phyloP scores from a whole-genome alignment of 176 grass and related monocot species.

The Luzula sylvatica region DNA sequence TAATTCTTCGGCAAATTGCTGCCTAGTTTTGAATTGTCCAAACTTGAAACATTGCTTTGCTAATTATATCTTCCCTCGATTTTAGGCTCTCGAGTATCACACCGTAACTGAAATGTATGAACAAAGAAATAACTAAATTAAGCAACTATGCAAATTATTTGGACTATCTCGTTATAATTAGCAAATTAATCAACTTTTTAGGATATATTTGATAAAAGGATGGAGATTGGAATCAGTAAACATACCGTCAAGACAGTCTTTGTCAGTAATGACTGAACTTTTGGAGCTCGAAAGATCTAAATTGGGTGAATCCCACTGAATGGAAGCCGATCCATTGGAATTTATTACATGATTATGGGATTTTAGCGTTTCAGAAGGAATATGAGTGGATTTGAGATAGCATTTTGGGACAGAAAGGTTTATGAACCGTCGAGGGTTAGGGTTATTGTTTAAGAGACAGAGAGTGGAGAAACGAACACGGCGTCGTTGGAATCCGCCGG shows the following conservation, averaged over 20 bases:
- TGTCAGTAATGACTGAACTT: constrained; percentile 7
- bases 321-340: constrained; percentile 39
- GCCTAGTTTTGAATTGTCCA: constrained; percentile 31
- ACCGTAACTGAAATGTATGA: constrained; percentile 59
- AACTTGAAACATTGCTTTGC: constrained; percentile 28
- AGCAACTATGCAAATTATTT: background rate
- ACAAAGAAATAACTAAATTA: constrained; percentile 5
- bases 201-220: no score
- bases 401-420: constrained; percentile 13
- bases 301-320: constrained; percentile 43
- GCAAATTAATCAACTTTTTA: background rate
- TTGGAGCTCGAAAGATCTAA: constrained; percentile 5
- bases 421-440: constrained; percentile 11
- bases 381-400: background rate
- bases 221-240: no score
- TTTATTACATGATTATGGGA: background rate
- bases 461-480: constrained; percentile 16
- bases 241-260: constrained; percentile 46
- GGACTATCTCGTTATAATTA: background rate
- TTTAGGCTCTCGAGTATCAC: constrained; percentile 68
- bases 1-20: constrained; percentile 31
- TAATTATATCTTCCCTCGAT: constrained; percentile 62
- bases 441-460: constrained; percentile 13
- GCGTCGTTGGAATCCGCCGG: constrained; percentile 8
- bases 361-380: constrained; percentile 15